These are phyloP conservation scores for Cornus florida DNA, from an alignment of 148 eudicot species.

Conservation along the genomic window DNA sequence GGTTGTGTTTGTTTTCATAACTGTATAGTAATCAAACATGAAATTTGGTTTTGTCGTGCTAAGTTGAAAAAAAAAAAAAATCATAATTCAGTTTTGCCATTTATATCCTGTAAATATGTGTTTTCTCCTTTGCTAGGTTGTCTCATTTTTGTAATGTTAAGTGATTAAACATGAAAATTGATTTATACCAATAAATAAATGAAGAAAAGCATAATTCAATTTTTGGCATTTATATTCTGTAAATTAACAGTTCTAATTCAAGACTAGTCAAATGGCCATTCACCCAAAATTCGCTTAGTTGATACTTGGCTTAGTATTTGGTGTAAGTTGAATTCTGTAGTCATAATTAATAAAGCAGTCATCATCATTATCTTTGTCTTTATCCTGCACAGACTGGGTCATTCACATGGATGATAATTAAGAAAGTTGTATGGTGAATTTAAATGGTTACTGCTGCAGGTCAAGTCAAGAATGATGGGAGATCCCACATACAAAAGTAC, in stretches of 20 bases:
- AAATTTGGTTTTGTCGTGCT: not conserved
- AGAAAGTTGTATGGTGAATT: not conserved
- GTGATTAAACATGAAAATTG: not conserved
- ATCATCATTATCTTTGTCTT: too few relatives aligned
- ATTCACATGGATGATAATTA: not conserved
- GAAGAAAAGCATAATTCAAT: not conserved
- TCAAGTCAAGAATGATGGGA: slow-evolving; percentile 99
- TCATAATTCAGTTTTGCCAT: not conserved
- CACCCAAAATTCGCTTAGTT: not conserved
- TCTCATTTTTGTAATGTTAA: not conserved
- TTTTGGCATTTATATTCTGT: not conserved
- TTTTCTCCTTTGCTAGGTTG: not conserved
- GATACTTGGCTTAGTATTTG: not conserved
- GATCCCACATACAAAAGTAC: slow-evolving; percentile 87
- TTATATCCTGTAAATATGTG: not conserved
- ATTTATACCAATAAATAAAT: not conserved
- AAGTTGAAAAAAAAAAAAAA: not conserved
- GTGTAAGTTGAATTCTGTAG: not conserved
- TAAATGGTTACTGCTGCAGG: slow-evolving; percentile 46
- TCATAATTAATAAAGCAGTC: not conserved
- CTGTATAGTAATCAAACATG: not conserved
- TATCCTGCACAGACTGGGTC: too few relatives aligned
- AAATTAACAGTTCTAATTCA: not conserved
- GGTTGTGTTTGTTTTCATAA: too few relatives aligned
- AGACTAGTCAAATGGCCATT: not conserved